These are phyloP conservation scores for Brasenia schreberi DNA, from an alignment of 164 flowering plant species.

Conservation along the genomic window DNA sequence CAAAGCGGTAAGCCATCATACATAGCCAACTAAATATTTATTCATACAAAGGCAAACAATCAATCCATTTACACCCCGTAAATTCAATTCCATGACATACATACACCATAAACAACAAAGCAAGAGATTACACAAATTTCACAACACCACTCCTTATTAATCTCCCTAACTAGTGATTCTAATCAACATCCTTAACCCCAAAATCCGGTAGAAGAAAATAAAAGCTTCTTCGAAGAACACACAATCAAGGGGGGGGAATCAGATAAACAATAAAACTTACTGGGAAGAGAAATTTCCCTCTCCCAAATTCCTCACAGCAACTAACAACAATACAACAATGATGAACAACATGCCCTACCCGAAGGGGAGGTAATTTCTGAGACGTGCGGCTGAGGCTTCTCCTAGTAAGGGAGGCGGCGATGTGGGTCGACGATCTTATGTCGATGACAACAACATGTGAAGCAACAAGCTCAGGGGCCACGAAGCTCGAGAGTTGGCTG, in stretches of 20 bases:
- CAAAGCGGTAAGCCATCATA: too few relatives aligned
- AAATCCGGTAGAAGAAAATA: background rate
- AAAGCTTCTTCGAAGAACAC: background rate
- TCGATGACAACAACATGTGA: slow-evolving; percentile 9
- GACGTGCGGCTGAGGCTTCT: slow-evolving; percentile 69
- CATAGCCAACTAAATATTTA: background rate
- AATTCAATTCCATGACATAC: background rate
- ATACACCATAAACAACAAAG: background rate
- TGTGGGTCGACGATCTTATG: slow-evolving; percentile 14
- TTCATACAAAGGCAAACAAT: background rate
- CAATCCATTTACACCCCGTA: background rate
- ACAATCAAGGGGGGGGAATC: background rate
- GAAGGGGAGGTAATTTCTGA: slow-evolving; percentile 55
- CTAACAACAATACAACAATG: too few relatives aligned
- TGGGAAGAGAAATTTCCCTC: background rate
- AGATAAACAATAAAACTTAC: too few relatives aligned
- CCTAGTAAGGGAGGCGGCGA: slow-evolving; percentile 14
- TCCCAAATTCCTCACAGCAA: background rate
- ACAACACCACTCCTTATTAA: background rate
- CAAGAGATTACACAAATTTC: background rate
- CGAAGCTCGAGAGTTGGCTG: slow-evolving; percentile 84
- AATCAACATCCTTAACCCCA: background rate
- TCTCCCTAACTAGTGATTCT: background rate
- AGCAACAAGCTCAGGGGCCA: slow-evolving; percentile 22
- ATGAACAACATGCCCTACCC: background rate